Percentiles rank a stretch among this genome's conserved stretches.
phyloP scores from a whole-genome alignment of 345 rosid genomes.

The Durio zibethinus region DNA sequence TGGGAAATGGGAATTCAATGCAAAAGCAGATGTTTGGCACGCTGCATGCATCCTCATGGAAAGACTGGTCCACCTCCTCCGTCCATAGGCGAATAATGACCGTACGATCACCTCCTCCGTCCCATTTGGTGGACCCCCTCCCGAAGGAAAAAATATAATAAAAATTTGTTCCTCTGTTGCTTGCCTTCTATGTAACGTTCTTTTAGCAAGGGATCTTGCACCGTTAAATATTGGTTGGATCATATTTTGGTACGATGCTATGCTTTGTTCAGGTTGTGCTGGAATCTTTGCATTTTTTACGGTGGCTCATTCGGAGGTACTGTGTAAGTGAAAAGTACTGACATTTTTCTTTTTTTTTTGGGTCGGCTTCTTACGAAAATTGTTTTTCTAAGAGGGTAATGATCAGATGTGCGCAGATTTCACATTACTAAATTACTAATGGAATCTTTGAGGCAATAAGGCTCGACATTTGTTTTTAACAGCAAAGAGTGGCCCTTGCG shows the following conservation, averaged over 20 bases:
- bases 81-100: background rate
- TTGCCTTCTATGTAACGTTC: background rate
- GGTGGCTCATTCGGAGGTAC: background rate
- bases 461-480: background rate
- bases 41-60: background rate
- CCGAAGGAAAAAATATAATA: background rate
- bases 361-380: background rate
- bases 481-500: background rate
- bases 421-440: background rate
- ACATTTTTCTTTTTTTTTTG: background rate
- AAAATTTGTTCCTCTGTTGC: background rate
- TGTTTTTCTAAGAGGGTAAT: background rate
- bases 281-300: constrained; percentile 4
- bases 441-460: background rate
- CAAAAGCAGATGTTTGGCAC: constrained; percentile 17
- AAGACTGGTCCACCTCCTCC: background rate
- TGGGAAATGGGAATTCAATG: background rate
- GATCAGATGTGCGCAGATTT: background rate
- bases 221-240: background rate
- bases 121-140: background rate
- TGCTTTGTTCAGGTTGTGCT: background rate
- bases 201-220: background rate
- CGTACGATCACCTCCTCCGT: constrained; percentile 8
- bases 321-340: background rate
- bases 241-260: background rate